Evolutionary conservation across 352 stramenopile species (phyloP), one percentile per base, ranked within the genome.

Genomic region (Phytophthora quininea): DNA sequence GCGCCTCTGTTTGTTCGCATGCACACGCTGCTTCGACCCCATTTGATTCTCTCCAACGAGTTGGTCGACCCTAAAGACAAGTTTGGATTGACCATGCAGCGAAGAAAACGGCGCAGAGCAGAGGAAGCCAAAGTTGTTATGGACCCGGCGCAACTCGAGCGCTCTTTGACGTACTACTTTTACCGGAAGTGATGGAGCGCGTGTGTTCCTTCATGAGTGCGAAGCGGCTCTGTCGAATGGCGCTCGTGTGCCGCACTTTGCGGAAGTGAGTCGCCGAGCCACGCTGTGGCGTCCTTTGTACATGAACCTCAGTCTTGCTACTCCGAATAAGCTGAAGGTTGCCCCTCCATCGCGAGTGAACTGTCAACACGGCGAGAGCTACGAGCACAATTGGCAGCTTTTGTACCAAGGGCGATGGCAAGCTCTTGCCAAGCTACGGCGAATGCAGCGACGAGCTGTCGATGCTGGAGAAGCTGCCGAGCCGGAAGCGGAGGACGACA

Each of bases 151-250:
- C 56, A 73, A n/a, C 64, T 85, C 30, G 77, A 83, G 43, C 71
- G 71, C 10, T 80, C 69, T 73, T 88, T 27, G 82, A 78, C 50
- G 75, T 87, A 30, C 37, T 92, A 15, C 45, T 91, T 14, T 53
- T 90, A 1, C 80, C 82, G 0, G 82, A 92, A 42, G 69, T 90
- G 6, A 90, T 91, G 82, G 82, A 91, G 59, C 67, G 67, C 1
- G 79, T 92, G 32, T 90, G 74, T 31, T 89, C 84, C 1, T 90
- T 80, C 49, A 85, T 92, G 79, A 92, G 74, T 40, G 80, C 82
- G 8, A 92, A 91, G 71, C 76, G 84, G 3, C 79, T 92, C 15
- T 82, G 74, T 54, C 80, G 84, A 9, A 73, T 92, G 12, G 70
- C 82, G 3, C 63, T 87, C 3, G 82, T 92, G 11, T 89, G 80